Evolutionary conservation across 73 alveolate species (phyloP).

Genomic region (Paramecium caudatum): DNA sequence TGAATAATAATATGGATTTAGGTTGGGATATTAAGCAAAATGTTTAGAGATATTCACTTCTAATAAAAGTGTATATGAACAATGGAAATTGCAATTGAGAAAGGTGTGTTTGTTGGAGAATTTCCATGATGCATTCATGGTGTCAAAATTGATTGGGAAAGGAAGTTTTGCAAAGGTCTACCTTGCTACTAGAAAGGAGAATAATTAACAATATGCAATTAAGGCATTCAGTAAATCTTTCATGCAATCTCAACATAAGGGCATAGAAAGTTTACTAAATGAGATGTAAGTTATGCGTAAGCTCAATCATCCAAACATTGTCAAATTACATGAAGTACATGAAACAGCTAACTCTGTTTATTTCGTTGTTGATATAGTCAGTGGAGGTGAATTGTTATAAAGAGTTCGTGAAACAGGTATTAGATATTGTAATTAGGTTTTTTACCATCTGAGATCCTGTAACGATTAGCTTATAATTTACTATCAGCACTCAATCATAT

Average conservation of each 20-base stretch:
- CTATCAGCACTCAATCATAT: conserved; percentile 88
- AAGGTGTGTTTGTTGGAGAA: not conserved
- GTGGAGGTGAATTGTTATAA: conserved; percentile 84
- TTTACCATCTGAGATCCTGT: conserved; percentile 35
- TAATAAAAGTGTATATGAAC: conserved; percentile 53
- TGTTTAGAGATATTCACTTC: conserved; percentile 57
- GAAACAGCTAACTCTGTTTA: conserved; percentile 75
- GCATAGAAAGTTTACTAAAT: conserved; percentile 72
- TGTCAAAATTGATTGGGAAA: conserved; percentile 77
- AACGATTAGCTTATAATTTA: conserved; percentile 62
- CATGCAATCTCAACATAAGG: conserved; percentile 54
- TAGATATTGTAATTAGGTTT: not conserved
- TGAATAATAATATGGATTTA: conserved; percentile 62
- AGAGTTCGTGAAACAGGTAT: conserved; percentile 70
- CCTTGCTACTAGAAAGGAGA: conserved; percentile 77
- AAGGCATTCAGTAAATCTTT: conserved; percentile 76
- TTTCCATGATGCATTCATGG: conserved; percentile 59
- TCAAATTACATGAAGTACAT: conserved; percentile 80
- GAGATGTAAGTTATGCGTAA: conserved; percentile 80
- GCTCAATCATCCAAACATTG: conserved; percentile 79
- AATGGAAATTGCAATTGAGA: conserved; percentile 27
- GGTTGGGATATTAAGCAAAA: conserved; percentile 50
- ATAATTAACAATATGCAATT: conserved; percentile 76
- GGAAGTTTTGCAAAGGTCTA: conserved; percentile 84
- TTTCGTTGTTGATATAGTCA: conserved; percentile 78